Evolutionary conservation across 352 stramenopile species (phyloP).

Genomic region (Phytophthora sp.): DNA sequence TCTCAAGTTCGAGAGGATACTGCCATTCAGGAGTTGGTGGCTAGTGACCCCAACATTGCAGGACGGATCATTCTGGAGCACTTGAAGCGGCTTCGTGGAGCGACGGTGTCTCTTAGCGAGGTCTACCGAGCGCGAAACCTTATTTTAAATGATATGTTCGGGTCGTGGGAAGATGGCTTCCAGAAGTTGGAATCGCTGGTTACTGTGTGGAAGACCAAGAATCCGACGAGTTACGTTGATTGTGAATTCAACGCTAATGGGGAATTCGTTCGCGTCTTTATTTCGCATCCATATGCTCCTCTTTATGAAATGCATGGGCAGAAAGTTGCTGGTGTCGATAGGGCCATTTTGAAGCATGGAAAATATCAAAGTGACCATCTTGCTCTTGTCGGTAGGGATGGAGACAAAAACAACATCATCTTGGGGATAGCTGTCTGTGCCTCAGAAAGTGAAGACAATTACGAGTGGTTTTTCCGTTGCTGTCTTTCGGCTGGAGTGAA

Average conservation of each 20-base stretch:
- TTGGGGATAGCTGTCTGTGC: constrained; percentile 11
- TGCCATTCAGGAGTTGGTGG: not conserved
- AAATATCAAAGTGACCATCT: constrained; percentile 7
- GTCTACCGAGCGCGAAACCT: constrained; percentile 8
- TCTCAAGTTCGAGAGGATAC: not conserved
- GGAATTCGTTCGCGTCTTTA: constrained; percentile 14
- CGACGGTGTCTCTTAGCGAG: not conserved
- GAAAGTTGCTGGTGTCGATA: constrained; percentile 17
- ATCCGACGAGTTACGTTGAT: not conserved
- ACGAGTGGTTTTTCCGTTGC: constrained; percentile 7
- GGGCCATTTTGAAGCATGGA: constrained; percentile 5
- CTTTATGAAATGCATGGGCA: not conserved
- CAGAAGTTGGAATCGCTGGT: constrained; percentile 5
- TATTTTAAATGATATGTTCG: constrained; percentile 11
- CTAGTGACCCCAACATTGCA: not conserved
- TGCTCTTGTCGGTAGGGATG: constrained; percentile 12
- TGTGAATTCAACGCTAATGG: constrained; percentile 14
- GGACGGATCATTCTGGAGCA: not conserved
- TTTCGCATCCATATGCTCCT: constrained; percentile 6
- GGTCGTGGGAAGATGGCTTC: constrained; percentile 11
- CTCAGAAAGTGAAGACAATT: constrained; percentile 8
- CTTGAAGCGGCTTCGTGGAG: not conserved
- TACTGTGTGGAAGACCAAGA: constrained; percentile 1
- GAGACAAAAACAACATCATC: constrained; percentile 12
- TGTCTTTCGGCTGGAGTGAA: not conserved